These are phyloP conservation scores for Dictyostelium capitatum DNA, from an alignment of 78 protist genomes.

Conservation along the genomic window DNA sequence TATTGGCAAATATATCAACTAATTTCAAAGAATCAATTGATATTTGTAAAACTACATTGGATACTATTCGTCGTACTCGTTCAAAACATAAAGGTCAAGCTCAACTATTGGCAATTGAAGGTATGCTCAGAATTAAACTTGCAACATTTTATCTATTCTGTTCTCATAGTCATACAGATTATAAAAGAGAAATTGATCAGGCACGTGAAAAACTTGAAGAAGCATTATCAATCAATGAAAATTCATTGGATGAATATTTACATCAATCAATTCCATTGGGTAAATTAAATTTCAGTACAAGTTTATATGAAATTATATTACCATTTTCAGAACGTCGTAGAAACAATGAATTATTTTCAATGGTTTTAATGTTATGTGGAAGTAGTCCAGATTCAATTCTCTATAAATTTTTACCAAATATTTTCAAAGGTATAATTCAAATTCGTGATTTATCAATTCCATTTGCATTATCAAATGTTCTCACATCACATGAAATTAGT, in stretches of 20 bases:
- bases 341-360: conserved; percentile 25
- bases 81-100: neutral
- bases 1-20: conserved; percentile 15
- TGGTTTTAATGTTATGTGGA: neutral
- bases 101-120: conserved; percentile 8
- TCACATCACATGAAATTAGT: neutral
- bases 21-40: neutral
- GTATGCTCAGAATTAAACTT: conserved; percentile 32
- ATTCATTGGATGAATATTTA: neutral
- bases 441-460: conserved; percentile 10
- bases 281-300: neutral
- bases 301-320: neutral
- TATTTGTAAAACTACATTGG: neutral
- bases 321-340: neutral
- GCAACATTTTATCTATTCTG: conserved; percentile 40
- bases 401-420: neutral
- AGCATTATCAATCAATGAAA: neutral
- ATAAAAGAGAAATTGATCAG: neutral
- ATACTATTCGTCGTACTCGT: neutral
- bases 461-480: neutral
- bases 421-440: neutral
- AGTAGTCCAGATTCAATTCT: neutral
- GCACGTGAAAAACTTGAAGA: conserved; percentile 20
- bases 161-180: neutral
- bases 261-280: conserved; percentile 12